Base-by-base conservation (phyloP, 2,329 filamentous ascomycete species). In the Triangularia verruculosa region DNA sequence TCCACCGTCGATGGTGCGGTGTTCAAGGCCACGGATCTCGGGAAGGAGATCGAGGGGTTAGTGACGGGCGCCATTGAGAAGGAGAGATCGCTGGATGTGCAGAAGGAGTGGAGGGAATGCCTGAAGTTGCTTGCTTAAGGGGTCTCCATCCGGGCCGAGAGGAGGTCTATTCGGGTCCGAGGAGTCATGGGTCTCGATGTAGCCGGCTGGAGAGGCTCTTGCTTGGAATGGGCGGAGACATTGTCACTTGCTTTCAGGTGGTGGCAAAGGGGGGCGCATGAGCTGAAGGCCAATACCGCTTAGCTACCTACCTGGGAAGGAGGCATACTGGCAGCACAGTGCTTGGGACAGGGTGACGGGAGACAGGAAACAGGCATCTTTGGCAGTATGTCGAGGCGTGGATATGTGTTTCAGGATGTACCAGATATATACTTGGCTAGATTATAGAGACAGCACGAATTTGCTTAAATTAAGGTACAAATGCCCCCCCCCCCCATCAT, bases 11-110 rank as follows among this genome's bases (percentile, higher is more conserved):
- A 5, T 57, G 34, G 54, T 2, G 67, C 66, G 6, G 69, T 70
- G 61, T 56, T 52, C 1, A 54, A 1, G 22, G 59, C 7, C 39
- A 24, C 20, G 9, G 53, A 52, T 66, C 73, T 78, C 68, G 81
- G 77, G 73, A 72, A 74, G 9, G 68, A 67, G 28, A 75, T 92
- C 27, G 82, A 82, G 64, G 78, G 75, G 4, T 47, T 47, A 17
- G 39, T 47, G 1, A 47, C n/a, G 39, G n/a, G 39, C 4, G 82
- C 59, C 12, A 74, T 93, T 27, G 81, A 82, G 66, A 79, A 60
- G 15, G 75, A 77, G 66, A 70, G 75, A 66, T 75, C 74, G 17
- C 58, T 68, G 27, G 74, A 76, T 24, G 75, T 76, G n/a, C 70
- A 72, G 66, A 70, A 67, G 62, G 69, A 70, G 13, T 69, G 75